Conservation (phyloP, 1,139 yeast genomes). For the Suhomyces yuchorum region DNA sequence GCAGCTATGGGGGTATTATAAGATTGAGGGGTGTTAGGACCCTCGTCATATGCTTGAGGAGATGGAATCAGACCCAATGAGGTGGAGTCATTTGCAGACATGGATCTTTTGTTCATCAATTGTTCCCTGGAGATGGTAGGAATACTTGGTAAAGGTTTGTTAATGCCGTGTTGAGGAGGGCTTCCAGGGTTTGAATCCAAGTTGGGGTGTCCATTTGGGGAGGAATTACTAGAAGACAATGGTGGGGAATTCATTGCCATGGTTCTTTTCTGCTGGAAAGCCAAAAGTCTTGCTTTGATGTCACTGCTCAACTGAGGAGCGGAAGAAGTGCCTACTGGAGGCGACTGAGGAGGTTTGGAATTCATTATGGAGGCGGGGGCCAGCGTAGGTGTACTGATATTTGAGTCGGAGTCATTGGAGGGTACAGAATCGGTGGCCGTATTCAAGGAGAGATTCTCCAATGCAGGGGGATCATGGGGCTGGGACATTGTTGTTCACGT, state of each 20-base stretch:
- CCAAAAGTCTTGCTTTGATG: slow-evolving; percentile 72
- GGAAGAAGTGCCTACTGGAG: slow-evolving; percentile 10
- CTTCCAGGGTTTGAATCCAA: background rate
- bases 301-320: slow-evolving; percentile 54
- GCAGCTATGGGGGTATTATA: slow-evolving; percentile 2
- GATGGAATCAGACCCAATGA: slow-evolving; percentile 19
- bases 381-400: background rate
- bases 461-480: slow-evolving; percentile 2
- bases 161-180: background rate
- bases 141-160: slow-evolving; percentile 6
- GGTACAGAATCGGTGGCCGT: background rate
- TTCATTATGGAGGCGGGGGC: background rate
- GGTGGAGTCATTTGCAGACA: slow-evolving; percentile 16
- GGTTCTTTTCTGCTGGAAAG: slow-evolving; percentile 69
- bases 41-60: slow-evolving; percentile 14
- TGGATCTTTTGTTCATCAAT: slow-evolving; percentile 9
- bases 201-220: slow-evolving; percentile 4
- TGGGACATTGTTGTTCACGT: slow-evolving; percentile 5
- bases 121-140: slow-evolving; percentile 3
- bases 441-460: slow-evolving; percentile 8
- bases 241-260: slow-evolving; percentile 29
- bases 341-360: slow-evolving; percentile 11
- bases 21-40: background rate
- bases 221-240: slow-evolving; percentile 21
- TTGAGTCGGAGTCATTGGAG: background rate